A percentile compares a stretch with the other conserved stretches of the same genome.
phyloP scores from a whole-genome alignment of 768 basidiomycete genomes.

The Xanthoconium purpureum region DNA sequence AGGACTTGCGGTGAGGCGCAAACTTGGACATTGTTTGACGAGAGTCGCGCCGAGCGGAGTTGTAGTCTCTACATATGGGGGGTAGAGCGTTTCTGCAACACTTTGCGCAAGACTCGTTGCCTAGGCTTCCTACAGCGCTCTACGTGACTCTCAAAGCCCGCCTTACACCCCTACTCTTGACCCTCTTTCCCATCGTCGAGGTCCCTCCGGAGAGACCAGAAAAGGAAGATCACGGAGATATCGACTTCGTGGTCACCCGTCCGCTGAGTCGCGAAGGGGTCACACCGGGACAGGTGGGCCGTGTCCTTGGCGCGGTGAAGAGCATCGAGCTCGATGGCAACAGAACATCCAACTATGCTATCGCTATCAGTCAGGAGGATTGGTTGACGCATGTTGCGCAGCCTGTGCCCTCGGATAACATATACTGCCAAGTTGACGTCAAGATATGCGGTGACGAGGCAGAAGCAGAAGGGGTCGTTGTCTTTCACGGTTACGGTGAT shows the following conservation, averaged over 20 bases:
- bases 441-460: constrained; percentile 50
- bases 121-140: constrained; percentile 55
- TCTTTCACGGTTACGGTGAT: constrained; percentile 68
- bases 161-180: constrained; percentile 39
- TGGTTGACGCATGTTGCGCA: constrained; percentile 24
- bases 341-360: constrained; percentile 62
- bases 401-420: constrained; percentile 3
- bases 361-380: constrained; percentile 43
- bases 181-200: constrained; percentile 49
- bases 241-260: constrained; percentile 62
- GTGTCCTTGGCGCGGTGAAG: constrained; percentile 45
- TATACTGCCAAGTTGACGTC: constrained; percentile 58
- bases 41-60: constrained; percentile 11
- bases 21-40: constrained; percentile 64
- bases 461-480: constrained; percentile 49
- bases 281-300: constrained; percentile 37
- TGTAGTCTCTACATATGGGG: constrained; percentile 48
- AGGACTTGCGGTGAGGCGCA: constrained; percentile 65
- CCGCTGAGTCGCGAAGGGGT: constrained; percentile 32
- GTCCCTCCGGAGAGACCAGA: constrained; percentile 63
- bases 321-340: constrained; percentile 48
- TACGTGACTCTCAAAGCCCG: constrained; percentile 52
- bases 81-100: constrained; percentile 60
- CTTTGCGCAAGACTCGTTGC: constrained; percentile 47
- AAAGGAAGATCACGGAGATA: constrained; percentile 64